These are phyloP conservation scores for Verticillium albo-atrum DNA, from an alignment of 2,329 filamentous ascomycete species.

Conservation along the genomic window DNA sequence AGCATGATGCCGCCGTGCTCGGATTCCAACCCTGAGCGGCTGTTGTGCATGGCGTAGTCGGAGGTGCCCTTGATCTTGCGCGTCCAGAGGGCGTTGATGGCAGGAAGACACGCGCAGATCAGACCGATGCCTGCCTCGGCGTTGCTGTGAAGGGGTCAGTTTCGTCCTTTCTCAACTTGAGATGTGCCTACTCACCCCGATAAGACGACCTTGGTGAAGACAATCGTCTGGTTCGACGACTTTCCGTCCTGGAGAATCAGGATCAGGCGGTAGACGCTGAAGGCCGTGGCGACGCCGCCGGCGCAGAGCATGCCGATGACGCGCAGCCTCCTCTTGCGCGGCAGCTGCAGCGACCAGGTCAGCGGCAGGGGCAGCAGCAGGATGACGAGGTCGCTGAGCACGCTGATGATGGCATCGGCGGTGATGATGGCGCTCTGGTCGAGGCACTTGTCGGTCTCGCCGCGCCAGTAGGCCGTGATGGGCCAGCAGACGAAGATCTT, in stretches of 20 bases:
- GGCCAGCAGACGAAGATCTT: constrained; percentile 37
- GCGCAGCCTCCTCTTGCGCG: constrained; percentile 21
- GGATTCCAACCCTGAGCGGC: constrained; percentile 6
- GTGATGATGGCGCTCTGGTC: constrained; percentile 26
- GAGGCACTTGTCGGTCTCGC: constrained; percentile 23
- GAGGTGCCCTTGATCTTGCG: constrained; percentile 11
- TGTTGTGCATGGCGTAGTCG: constrained; percentile 13
- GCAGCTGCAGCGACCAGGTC: constrained; percentile 25
- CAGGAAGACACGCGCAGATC: constrained; percentile 24
- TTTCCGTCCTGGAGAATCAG: constrained; percentile 18
- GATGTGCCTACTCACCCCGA: constrained; percentile 10
- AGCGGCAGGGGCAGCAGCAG: constrained; percentile 23
- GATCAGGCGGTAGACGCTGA: constrained; percentile 22
- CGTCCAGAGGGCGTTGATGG: constrained; percentile 17
- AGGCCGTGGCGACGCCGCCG: constrained; percentile 24
- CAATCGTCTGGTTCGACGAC: constrained; percentile 19
- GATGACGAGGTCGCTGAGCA: constrained; percentile 24
- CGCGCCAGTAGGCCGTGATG: constrained; percentile 34
- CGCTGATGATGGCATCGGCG: constrained; percentile 24
- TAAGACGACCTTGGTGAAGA: constrained; percentile 20
- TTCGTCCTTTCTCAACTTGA: background rate
- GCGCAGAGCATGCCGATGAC: constrained; percentile 23
- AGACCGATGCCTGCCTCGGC: constrained; percentile 25
- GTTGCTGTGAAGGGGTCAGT: constrained; percentile 11
- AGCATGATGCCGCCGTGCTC: constrained; percentile 21